Conservation (phyloP, 2,329 filamentous ascomycete species). For the Aspergillus aculeatinus region DNA sequence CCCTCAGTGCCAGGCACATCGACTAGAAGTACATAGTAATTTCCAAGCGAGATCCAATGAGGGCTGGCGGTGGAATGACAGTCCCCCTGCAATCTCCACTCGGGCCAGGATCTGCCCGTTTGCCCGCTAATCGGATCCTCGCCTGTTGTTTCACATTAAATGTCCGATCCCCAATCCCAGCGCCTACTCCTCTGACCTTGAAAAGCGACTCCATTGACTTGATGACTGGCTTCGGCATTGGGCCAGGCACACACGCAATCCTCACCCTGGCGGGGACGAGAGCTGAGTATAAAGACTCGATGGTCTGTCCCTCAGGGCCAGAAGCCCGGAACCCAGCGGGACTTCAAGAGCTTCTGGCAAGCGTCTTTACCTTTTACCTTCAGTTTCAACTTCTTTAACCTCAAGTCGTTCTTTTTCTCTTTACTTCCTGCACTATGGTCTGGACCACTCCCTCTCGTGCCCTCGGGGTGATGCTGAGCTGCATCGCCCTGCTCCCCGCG, state of each 20-base stretch:
- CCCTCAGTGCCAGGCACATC: neutral
- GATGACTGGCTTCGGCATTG: neutral
- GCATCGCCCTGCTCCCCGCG: neutral
- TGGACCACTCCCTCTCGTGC: neutral
- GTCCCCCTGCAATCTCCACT: conserved; percentile 1
- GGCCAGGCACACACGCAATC: too few species aligned
- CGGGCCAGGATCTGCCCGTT: conserved; percentile 1
- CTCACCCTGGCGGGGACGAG: too few species aligned
- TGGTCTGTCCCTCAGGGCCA: too few species aligned
- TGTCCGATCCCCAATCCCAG: conserved; percentile 3
- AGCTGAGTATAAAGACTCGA: too few species aligned
- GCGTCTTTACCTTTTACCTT: neutral
- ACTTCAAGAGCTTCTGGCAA: conserved; percentile 5
- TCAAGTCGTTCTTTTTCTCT: neutral
- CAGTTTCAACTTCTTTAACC: neutral
- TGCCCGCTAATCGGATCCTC: conserved; percentile 4
- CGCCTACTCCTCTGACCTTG: neutral
- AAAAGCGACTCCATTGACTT: too few species aligned
- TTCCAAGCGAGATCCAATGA: neutral
- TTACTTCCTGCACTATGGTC: neutral
- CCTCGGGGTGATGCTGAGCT: conserved; percentile 1
- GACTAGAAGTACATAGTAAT: neutral
- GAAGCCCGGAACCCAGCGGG: too few species aligned
- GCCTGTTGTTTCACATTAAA: conserved; percentile 5
- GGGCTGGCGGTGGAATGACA: neutral